Base-by-base conservation (phyloP, 768 basidiomycete genomes). In the Lactarius sanguifluus region DNA sequence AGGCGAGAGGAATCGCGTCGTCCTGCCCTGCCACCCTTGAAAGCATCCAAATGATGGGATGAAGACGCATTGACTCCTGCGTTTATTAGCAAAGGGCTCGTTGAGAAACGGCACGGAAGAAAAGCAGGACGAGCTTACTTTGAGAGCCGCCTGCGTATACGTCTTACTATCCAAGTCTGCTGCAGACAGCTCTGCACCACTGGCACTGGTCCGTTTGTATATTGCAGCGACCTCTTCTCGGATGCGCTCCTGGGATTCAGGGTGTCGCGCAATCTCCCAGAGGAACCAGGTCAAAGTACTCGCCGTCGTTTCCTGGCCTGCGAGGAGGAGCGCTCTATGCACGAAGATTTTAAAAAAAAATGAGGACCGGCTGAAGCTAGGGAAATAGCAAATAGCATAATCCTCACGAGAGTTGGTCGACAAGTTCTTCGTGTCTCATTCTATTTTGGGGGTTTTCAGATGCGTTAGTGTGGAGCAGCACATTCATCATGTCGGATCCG, bases 271-370 rank as follows among this genome's bases (percentile, higher is more conserved):
- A 5, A 72, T 65, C 57, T 72, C 69, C 67, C 64, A 69, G 13
- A 72, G 43, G 30, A 70, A 62, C 64, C 69, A 69, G 5, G 34
- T 40, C 16, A 72, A 47, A 5, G 59, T 62, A 16, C 38, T 57
- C n/a, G 71, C 69, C 12, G 72, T 70, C 7, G 72, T 71, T n/a
- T 72, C 71, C 40, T 72, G 71, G 15, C 72, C 72, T 9, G 72
- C 72, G 2, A 72, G 59, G 2, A 72, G 36, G 43, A 72, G 54
- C 13, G 69, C 55, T 16, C 72, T 72, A 43, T 20, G 36, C 15
- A 18, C 9, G 8, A 28, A 25, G 18, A 9, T 41, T 30, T 41
- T 30, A 13, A 16, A 25, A 50, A 23, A 52, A 15, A 28, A 15
- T 3, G 7, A 41, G 25, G 38, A n/a, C 16, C 3, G 18, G 13